Percentiles rank a stretch among this genome's conserved stretches.
phyloP scores from a whole-genome alignment of 2,329 filamentous ascomycete species.

The Fusarium sp. region DNA sequence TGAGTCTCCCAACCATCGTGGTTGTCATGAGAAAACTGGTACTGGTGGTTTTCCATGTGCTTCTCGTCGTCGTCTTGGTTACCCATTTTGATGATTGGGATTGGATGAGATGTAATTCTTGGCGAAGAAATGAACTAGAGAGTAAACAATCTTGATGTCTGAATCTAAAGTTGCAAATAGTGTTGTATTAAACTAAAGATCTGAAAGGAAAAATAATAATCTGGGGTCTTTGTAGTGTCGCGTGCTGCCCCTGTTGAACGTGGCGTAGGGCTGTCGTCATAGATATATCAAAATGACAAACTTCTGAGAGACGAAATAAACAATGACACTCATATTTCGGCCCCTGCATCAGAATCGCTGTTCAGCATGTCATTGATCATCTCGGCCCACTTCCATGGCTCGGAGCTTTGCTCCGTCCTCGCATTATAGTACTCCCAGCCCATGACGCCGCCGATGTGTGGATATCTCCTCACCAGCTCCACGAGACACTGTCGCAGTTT shows the following conservation, averaged over 20 bases:
- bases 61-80: constrained; percentile 26
- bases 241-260: constrained; percentile 13
- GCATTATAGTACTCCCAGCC: constrained; percentile 93
- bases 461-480: constrained; percentile 62
- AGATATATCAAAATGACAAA: constrained; percentile 21
- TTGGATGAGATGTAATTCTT: background rate
- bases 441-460: constrained; percentile 84
- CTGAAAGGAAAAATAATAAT: background rate
- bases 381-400: constrained; percentile 80
- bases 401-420: constrained; percentile 58
- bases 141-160: background rate
- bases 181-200: background rate
- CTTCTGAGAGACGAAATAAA: background rate
- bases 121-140: background rate
- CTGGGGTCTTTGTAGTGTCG: constrained; percentile 28
- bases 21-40: constrained; percentile 19
- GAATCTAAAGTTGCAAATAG: background rate
- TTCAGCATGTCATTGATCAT: constrained; percentile 47
- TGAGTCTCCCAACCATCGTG: constrained; percentile 36
- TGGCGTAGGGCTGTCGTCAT: constrained; percentile 37
- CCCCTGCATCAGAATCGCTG: background rate
- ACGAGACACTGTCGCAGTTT: constrained; percentile 58
- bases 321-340: constrained; percentile 12
- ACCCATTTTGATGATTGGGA: constrained; percentile 10
- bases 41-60: constrained; percentile 33